Base-by-base conservation (phyloP, 805 yeast genomes). In the Myxozyma lipomycoides region DNA sequence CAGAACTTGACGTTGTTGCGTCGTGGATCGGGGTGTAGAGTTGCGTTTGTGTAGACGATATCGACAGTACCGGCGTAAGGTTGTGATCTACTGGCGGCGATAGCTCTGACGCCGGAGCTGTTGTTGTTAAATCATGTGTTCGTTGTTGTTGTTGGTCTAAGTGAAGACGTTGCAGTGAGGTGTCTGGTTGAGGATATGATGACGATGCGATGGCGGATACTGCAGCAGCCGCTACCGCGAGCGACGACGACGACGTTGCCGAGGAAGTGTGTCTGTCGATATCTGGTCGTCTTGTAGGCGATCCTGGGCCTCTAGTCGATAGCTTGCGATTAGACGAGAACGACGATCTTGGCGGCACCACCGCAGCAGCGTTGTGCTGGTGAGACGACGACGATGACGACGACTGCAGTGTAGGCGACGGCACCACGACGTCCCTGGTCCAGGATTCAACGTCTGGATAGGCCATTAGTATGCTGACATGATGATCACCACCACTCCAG, bases 401-500 rank as follows among this genome's bases (percentile, higher is more conserved):
- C 35, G 52, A 40, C 21, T 25, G 30, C 4, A 46, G 43, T 5
- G 55, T 45, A 1, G 46, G 35, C 19, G 52, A 48, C 15, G 46
- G 23, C 23, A 47, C 43, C n/a, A 35, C 38, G 37, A 52, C 56
- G 38, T 52, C 49, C 26, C 56, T 48, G 18, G 56, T 48, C 56
- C 56, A 52, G 47, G 35, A 19, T 42, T 52, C 56, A 47, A 52
- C 52, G 45, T 52, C 56, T 45, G 45, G 49, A 37, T 51, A 47
- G 15, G 34, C 34, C 34, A 28, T 28, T 28, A 10, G 19, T 10
- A 35, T 21, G 38, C 12, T 7, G 19, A 6, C 38, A 12, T 12
- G 6, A 21, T 10, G 19, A 35, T 17, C 38, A 5, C 15, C 10
- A 15, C 15, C 12, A 15, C 12, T 10, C 34, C 10, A 28, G 12